These are phyloP conservation scores for Elsinoe batatas DNA, from an alignment of 2,329 filamentous ascomycete species.

Conservation along the genomic window DNA sequence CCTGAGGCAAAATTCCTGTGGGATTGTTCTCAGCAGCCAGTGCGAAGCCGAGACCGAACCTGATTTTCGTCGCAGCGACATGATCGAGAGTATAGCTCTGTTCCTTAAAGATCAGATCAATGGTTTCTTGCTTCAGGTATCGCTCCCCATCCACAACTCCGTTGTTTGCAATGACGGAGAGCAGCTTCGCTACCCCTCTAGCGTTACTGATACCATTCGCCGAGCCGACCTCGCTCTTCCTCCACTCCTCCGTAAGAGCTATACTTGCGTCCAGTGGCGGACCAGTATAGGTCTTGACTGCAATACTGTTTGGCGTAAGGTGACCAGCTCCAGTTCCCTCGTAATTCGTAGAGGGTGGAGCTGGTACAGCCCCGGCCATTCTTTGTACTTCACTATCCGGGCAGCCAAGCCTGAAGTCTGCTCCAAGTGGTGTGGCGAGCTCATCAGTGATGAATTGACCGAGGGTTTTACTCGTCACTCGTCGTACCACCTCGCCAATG, in stretches of 20 bases:
- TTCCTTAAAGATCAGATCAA: constrained; percentile 38
- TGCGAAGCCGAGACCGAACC: constrained; percentile 35
- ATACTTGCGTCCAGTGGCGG: constrained; percentile 20
- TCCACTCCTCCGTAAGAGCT: constrained; percentile 27
- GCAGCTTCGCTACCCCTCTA: constrained; percentile 32
- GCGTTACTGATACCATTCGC: constrained; percentile 40
- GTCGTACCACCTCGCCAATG: constrained; percentile 35
- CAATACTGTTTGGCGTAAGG: constrained; percentile 21
- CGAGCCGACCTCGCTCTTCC: constrained; percentile 33
- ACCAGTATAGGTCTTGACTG: constrained; percentile 25
- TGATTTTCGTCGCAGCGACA: constrained; percentile 26
- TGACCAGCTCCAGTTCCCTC: constrained; percentile 11
- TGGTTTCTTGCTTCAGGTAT: constrained; percentile 34
- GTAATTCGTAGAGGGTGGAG: constrained; percentile 16
- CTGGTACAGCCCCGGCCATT: constrained; percentile 28
- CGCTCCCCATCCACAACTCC: constrained; percentile 27
- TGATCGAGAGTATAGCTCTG: constrained; percentile 35
- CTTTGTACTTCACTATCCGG: constrained; percentile 34
- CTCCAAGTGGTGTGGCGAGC: constrained; percentile 33
- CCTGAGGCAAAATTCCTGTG: background rate
- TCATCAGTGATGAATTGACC: constrained; percentile 36
- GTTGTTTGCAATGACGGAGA: constrained; percentile 30
- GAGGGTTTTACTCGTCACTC: constrained; percentile 33
- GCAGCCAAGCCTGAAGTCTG: constrained; percentile 40
- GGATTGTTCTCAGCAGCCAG: background rate